Conservation (phyloP, 2,329 filamentous ascomycete species). For the Ophiocordyceps camponoti-saundersi region DNA sequence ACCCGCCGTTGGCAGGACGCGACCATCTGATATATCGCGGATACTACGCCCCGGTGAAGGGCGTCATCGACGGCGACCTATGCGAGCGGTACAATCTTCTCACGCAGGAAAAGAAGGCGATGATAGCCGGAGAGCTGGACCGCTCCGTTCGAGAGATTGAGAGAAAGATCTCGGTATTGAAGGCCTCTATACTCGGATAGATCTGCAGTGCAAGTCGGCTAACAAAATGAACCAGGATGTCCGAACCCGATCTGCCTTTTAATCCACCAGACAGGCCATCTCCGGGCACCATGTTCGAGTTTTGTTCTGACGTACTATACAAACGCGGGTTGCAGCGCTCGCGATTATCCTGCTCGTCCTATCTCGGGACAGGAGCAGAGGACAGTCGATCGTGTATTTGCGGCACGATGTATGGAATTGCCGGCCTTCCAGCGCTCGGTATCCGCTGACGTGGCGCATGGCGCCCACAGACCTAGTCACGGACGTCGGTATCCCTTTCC, state of each 20-base stretch:
- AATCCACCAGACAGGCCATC: constrained; percentile 7
- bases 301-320: neutral
- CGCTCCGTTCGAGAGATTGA: constrained; percentile 86
- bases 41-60: constrained; percentile 94
- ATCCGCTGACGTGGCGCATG: neutral
- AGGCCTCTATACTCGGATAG: too few species aligned
- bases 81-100: constrained; percentile 82
- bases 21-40: constrained; percentile 92
- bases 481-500: constrained; percentile 14
- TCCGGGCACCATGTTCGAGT: neutral
- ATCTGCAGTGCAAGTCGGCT: constrained; percentile 4
- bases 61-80: constrained; percentile 89
- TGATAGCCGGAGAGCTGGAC: constrained; percentile 87
- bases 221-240: constrained; percentile 25
- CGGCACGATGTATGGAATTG: constrained; percentile 7
- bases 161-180: constrained; percentile 62
- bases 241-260: constrained; percentile 42
- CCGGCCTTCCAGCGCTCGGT: neutral
- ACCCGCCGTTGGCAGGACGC: constrained; percentile 73
- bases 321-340: neutral
- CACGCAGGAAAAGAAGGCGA: constrained; percentile 76
- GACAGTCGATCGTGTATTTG: neutral
- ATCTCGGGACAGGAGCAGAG: neutral
- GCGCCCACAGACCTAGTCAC: constrained; percentile 11
- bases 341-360: neutral